Conservation (phyloP, 2,329 filamentous ascomycete species). For the Fusarium sacchari region DNA sequence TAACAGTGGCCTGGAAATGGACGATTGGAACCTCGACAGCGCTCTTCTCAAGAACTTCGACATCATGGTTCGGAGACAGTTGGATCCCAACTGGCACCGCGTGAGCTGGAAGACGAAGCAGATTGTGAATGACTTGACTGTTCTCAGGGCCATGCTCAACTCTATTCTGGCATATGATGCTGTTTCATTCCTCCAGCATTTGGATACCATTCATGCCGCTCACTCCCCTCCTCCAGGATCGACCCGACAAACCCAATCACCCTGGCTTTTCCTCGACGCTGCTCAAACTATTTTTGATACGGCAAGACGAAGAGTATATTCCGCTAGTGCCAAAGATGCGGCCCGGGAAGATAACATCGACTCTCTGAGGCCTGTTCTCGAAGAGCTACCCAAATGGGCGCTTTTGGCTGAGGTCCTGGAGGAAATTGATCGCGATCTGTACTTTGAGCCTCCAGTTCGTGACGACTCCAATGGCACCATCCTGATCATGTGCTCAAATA, state of each 20-base stretch:
- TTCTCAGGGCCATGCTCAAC: slow-evolving; percentile 84
- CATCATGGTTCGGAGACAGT: slow-evolving; percentile 83
- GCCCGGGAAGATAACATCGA: slow-evolving; percentile 61
- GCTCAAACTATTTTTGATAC: slow-evolving; percentile 94
- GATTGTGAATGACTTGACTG: slow-evolving; percentile 88
- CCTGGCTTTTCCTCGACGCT: slow-evolving; percentile 95
- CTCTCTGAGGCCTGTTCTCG: slow-evolving; percentile 81
- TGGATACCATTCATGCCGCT: slow-evolving; percentile 92
- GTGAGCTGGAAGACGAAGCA: slow-evolving; percentile 95
- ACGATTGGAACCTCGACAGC: slow-evolving; percentile 95
- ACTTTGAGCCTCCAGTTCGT: slow-evolving; percentile 78
- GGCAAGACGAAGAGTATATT: slow-evolving; percentile 87
- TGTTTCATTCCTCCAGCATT: slow-evolving; percentile 89
- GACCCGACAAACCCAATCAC: slow-evolving; percentile 87
- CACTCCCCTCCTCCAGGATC: slow-evolving; percentile 90
- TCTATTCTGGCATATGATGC: slow-evolving; percentile 86
- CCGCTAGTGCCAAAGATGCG: slow-evolving; percentile 68
- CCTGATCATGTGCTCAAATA: slow-evolving; percentile 93
- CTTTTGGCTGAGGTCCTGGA: slow-evolving; percentile 89
- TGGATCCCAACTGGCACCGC: slow-evolving; percentile 97
- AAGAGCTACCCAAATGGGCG: slow-evolving; percentile 95
- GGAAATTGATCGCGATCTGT: slow-evolving; percentile 91
- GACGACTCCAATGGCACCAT: slow-evolving; percentile 93
- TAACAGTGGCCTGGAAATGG: slow-evolving; percentile 91
- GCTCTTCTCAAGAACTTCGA: slow-evolving; percentile 94